Conservation (phyloP, 768 basidiomycete genomes). For the Naganishia randhawae region DNA sequence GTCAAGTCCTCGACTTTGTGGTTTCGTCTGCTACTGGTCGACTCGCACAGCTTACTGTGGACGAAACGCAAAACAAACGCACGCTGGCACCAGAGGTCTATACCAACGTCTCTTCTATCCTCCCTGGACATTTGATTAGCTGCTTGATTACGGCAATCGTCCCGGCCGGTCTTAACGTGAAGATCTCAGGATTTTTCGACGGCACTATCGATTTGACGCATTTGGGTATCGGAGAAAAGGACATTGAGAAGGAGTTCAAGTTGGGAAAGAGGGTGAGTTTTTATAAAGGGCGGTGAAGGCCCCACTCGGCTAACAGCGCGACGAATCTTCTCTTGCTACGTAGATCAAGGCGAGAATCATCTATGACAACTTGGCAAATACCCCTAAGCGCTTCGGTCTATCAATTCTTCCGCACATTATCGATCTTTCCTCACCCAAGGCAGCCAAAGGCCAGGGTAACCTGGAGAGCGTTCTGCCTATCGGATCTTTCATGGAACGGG, state of each 20-base stretch:
- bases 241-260: conserved; percentile 51
- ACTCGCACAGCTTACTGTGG: conserved; percentile 66
- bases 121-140: conserved; percentile 81
- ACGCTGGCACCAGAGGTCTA: conserved; percentile 16
- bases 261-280: conserved; percentile 50
- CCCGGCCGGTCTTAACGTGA: conserved; percentile 73
- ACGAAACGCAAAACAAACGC: conserved; percentile 53
- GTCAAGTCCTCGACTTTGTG: conserved; percentile 65
- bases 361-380: conserved; percentile 66
- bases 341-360: conserved; percentile 72
- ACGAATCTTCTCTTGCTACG: conserved; percentile 43
- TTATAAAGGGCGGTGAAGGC: conserved; percentile 1
- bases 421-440: conserved; percentile 52
- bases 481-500: conserved; percentile 67
- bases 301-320: not conserved
- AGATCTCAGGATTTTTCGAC: conserved; percentile 85
- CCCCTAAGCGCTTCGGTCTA: conserved; percentile 79
- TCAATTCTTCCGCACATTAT: conserved; percentile 71
- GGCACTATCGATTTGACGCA: conserved; percentile 84
- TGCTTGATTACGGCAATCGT: conserved; percentile 72
- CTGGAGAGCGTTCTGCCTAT: conserved; percentile 66
- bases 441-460: conserved; percentile 34
- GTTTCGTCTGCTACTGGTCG: conserved; percentile 72
- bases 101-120: conserved; percentile 69
- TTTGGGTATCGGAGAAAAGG: conserved; percentile 55